Conservation (phyloP, 495 filamentous ascomycete species). For the Talaromyces thailandensis region DNA sequence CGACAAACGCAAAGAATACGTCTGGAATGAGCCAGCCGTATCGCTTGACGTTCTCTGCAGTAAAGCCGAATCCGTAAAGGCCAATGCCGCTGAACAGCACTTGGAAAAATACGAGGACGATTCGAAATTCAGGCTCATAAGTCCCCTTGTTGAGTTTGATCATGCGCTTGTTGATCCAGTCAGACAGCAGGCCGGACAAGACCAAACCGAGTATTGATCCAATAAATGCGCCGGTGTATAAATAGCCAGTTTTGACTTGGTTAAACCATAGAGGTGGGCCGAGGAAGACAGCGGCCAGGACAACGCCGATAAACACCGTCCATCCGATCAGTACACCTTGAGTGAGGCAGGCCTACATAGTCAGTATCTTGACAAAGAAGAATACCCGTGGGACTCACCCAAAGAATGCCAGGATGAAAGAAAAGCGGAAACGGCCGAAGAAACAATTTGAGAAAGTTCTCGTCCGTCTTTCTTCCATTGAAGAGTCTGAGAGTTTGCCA, state of each 20-base stretch:
- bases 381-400: slow-evolving; percentile 33
- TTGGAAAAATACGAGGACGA: slow-evolving; percentile 74
- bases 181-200: slow-evolving; percentile 62
- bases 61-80: slow-evolving; percentile 75
- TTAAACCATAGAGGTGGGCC: slow-evolving; percentile 71
- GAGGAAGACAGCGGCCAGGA: slow-evolving; percentile 75
- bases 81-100: slow-evolving; percentile 69
- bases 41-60: slow-evolving; percentile 42
- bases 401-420: slow-evolving; percentile 77
- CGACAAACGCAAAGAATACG: slow-evolving; percentile 67
- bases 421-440: slow-evolving; percentile 56
- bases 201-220: slow-evolving; percentile 73
- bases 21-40: slow-evolving; percentile 68
- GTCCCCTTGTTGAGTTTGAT: slow-evolving; percentile 67
- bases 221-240: slow-evolving; percentile 81
- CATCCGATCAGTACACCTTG: slow-evolving; percentile 90
- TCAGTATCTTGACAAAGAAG: slow-evolving; percentile 3
- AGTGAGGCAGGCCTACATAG: slow-evolving; percentile 59
- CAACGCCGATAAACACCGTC: slow-evolving; percentile 89
- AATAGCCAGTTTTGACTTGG: slow-evolving; percentile 77
- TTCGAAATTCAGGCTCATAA: slow-evolving; percentile 87
- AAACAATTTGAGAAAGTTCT: slow-evolving; percentile 50
- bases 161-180: slow-evolving; percentile 61
- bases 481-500: slow-evolving; percentile 55
- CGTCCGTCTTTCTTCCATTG: slow-evolving; percentile 69